A percentile compares a stretch with the other conserved stretches of the same genome.
phyloP scores from a whole-genome alignment of 495 filamentous ascomycete genomes.

The Penicillium tannophilum region DNA sequence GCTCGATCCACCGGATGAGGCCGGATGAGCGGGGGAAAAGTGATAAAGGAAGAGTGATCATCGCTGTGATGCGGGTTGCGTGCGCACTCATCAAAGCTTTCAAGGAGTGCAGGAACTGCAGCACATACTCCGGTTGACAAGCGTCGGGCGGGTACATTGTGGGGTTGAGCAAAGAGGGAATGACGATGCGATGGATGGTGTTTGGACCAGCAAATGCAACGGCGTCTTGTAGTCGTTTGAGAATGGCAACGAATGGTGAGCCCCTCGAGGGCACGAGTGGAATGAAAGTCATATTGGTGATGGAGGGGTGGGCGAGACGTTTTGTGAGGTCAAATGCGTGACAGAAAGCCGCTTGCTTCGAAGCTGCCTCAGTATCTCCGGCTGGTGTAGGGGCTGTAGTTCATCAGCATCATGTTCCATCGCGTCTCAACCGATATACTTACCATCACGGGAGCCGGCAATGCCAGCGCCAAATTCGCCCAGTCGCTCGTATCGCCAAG shows the following conservation, averaged over 20 bases:
- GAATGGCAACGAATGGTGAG: slow-evolving; percentile 66
- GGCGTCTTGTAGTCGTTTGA: slow-evolving; percentile 58
- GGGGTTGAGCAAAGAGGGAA: slow-evolving; percentile 83
- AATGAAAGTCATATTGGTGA: slow-evolving; percentile 59
- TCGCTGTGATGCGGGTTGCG: slow-evolving; percentile 64
- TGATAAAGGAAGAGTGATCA: slow-evolving; percentile 78
- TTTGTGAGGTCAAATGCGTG: slow-evolving; percentile 91
- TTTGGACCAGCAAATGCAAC: slow-evolving; percentile 59
- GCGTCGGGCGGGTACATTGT: slow-evolving; percentile 72
- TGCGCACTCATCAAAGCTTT: slow-evolving; percentile 71
- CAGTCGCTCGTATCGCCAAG: slow-evolving; percentile 92
- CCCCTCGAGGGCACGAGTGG: slow-evolving; percentile 50
- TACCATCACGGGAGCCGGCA: slow-evolving; percentile 56
- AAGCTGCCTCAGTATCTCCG: slow-evolving; percentile 28
- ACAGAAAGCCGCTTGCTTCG: slow-evolving; percentile 61
- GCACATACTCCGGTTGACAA: slow-evolving; percentile 66
- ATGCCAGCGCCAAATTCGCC: slow-evolving; percentile 61
- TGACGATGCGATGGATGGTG: slow-evolving; percentile 76
- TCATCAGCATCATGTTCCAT: slow-evolving; percentile 20
- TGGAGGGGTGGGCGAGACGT: slow-evolving; percentile 64
- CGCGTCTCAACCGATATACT: slow-evolving; percentile 17
- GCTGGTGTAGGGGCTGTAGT: slow-evolving; percentile 30
- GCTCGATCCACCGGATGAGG: slow-evolving; percentile 84
- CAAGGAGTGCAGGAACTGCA: slow-evolving; percentile 83
- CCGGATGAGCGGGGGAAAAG: slow-evolving; percentile 79